Base-by-base conservation (phyloP, 164 flowering plant species). In the Warburgia ugandensis region DNA sequence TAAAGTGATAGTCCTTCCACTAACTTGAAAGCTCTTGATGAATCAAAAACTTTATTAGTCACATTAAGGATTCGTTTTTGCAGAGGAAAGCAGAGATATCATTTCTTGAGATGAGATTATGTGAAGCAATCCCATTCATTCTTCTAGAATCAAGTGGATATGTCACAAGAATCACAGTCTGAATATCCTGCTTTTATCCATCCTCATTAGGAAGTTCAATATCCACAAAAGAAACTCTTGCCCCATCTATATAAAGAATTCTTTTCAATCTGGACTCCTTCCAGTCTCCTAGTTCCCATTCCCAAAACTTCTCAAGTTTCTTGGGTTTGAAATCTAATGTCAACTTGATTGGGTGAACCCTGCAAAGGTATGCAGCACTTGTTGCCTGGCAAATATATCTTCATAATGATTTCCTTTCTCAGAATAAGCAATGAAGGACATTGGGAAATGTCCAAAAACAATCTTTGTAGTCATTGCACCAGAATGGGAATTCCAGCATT, bases 271-370 rank as follows among this genome's bases (percentile, higher is more conserved):
- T 59, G 16, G 49, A 51, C 28, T 59, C 62, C 56, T 59, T 59
- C 62, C 62, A 59, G 47, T 59, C 62, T 51, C 62, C 62, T 20
- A 59, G 27, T 43, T 59, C 62, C 62, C 62, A 59, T 41, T 59
- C 62, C 62, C 62, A 59, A 43, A 59, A 59, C 26, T 50, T 41
- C 1, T 31, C 43, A 4, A 17, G 5, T 32, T 32, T 43, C 9
- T 32, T 17, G 14, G 50, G 40, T 31, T n/a, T n/a, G 46, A 39
- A 25, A 22, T 41, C 39, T 25, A 40, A 39, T 40, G 62, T 22
- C 23, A 29, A 41, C 14, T 51, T 27, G 36, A 43, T 26, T 10
- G 55, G 27, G 44, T 59, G 62, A 33, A 39, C 50, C 56, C 32
- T 59, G 49, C 55, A 59, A 26, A 59, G 56, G 30, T 50, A 59